These are phyloP conservation scores for Xylaria sp. DNA, from an alignment of 2,329 filamentous ascomycete genomes.

Conservation along the genomic window DNA sequence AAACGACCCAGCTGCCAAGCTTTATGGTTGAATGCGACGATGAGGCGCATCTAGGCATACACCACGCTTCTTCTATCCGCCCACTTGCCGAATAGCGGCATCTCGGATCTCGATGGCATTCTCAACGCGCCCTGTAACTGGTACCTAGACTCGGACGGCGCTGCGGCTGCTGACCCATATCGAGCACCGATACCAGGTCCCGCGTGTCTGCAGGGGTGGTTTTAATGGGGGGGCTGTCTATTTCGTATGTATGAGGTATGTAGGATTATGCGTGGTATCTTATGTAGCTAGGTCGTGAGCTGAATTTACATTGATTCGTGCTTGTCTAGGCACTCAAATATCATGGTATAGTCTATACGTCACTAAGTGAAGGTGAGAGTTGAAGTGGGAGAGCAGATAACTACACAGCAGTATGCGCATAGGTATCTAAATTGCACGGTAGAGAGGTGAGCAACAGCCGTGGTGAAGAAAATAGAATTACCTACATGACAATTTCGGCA, in stretches of 20 bases:
- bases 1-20: neutral
- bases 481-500: neutral
- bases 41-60: neutral
- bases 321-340: too few relatives aligned
- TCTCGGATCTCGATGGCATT: neutral
- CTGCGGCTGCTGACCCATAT: neutral
- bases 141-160: neutral
- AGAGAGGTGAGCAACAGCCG: neutral
- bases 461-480: neutral
- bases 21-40: neutral
- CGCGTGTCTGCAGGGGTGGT: neutral
- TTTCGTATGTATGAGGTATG: too few relatives aligned
- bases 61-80: neutral
- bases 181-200: neutral
- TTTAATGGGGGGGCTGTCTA: neutral
- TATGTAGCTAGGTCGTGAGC: too few relatives aligned
- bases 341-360: neutral
- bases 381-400: neutral
- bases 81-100: neutral
- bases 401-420: neutral
- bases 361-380: neutral
- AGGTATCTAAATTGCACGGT: too few relatives aligned
- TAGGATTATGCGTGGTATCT: too few relatives aligned
- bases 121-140: neutral
- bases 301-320: too few relatives aligned